Evolutionary conservation across 768 basidiomycete genomes (phyloP).

Genomic region (Pleurotus sapidus): DNA sequence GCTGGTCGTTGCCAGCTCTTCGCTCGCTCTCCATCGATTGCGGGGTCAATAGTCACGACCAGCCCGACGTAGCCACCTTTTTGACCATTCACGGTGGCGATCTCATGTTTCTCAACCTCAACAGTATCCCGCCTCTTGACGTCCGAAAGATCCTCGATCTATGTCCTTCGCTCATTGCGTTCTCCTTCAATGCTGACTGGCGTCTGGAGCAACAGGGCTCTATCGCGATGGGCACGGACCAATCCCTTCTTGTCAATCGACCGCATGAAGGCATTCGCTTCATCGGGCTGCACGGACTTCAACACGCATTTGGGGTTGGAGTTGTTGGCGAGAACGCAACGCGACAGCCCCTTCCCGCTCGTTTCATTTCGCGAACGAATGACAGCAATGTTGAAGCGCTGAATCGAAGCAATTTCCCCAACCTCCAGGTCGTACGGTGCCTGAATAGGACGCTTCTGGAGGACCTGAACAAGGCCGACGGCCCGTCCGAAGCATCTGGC

Average conservation of each 20-base stretch:
- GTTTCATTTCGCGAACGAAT: conserved; percentile 52
- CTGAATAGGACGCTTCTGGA: conserved; percentile 52
- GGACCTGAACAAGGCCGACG: conserved; percentile 56
- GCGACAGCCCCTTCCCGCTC: conserved; percentile 39
- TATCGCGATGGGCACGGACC: conserved; percentile 15
- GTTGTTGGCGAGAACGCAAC: conserved; percentile 39
- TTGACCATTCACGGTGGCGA: conserved; percentile 53
- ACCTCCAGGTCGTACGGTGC: conserved; percentile 54
- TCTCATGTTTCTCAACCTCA: conserved; percentile 65
- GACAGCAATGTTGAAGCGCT: conserved; percentile 64
- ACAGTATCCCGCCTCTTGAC: conserved; percentile 54
- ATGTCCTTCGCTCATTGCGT: conserved; percentile 59
- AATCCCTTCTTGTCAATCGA: conserved; percentile 39
- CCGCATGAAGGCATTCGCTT: conserved; percentile 58
- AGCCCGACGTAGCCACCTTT: conserved; percentile 61
- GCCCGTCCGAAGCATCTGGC: conserved; percentile 35
- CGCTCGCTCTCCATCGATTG: conserved; percentile 56
- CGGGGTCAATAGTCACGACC: conserved; percentile 38
- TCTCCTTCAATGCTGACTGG: conserved; percentile 81
- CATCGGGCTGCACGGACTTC: conserved; percentile 68
- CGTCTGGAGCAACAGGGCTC: conserved; percentile 22
- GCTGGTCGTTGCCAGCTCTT: conserved; percentile 66
- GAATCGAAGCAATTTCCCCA: conserved; percentile 55
- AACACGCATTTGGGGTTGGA: conserved; percentile 68
- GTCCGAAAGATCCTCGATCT: conserved; percentile 57